Evolutionary conservation across 2,329 filamentous ascomycete genomes (phyloP).

Genomic region (Trichoderma sp.): DNA sequence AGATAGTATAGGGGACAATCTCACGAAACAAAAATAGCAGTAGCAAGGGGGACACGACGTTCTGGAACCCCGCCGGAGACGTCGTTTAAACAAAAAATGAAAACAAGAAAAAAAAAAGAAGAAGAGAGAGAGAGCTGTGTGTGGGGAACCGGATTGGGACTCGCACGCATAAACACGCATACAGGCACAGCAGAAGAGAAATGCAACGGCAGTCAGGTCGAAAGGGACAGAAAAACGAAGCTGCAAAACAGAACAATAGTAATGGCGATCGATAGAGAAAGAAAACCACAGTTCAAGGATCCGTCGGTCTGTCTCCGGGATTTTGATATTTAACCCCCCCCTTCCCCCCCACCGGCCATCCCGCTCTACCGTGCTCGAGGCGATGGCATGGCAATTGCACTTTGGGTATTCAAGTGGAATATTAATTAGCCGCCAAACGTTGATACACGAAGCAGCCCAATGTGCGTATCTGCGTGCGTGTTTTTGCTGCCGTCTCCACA

Average conservation of each 20-base stretch:
- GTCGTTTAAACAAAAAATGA: not conserved
- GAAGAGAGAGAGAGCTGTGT: not conserved
- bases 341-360: not conserved
- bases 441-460: not conserved
- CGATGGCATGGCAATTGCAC: not conserved
- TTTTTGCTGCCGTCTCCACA: not conserved
- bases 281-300: slow-evolving; percentile 6
- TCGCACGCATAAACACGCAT: slow-evolving; percentile 3
- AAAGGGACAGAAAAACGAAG: not conserved
- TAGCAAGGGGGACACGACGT: not conserved
- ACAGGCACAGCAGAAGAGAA: not conserved
- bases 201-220: not conserved
- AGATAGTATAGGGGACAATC: no score
- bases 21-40: not conserved
- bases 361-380: not conserved
- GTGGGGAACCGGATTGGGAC: not conserved
- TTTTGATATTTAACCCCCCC: not conserved
- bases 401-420: not conserved
- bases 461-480: not conserved
- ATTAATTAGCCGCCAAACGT: not conserved
- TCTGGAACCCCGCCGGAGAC: not conserved
- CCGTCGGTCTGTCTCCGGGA: not conserved
- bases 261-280: slow-evolving; percentile 2
- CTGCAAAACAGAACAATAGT: not conserved
- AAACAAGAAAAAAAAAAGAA: not conserved